Evolutionary conservation across 371 early-diverging fungal genomes (phyloP).

Genomic region (Pancytospora philotis): DNA sequence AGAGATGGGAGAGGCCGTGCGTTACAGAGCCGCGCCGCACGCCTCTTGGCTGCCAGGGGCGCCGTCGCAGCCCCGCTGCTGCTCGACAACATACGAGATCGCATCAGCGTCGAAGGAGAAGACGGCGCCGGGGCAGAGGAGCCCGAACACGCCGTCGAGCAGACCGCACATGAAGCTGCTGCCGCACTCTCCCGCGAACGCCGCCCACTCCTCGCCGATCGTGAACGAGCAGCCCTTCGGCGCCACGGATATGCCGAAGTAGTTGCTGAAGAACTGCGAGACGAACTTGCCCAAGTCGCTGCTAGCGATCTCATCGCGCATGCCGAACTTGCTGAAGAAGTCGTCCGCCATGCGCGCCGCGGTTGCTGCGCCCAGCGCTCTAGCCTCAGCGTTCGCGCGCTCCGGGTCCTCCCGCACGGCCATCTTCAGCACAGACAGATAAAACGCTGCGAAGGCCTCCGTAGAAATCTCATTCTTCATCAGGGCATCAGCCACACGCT

Average conservation of each 20-base stretch:
- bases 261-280: background rate
- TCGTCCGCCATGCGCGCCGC: constrained; percentile 4
- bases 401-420: background rate
- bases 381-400: background rate
- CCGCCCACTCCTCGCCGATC: background rate
- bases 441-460: background rate
- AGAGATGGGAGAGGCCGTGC: background rate
- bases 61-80: background rate
- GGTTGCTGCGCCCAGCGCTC: background rate
- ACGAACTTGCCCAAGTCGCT: background rate
- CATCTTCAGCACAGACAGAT: background rate
- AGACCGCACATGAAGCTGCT: background rate
- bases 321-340: background rate
- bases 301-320: constrained; percentile 1
- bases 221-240: no score
- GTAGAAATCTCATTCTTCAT: background rate
- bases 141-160: background rate
- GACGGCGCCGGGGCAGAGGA: background rate
- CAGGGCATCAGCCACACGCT: background rate
- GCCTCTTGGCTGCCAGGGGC: no score
- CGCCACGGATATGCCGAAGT: background rate
- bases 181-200: background rate
- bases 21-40: no score
- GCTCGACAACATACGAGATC: background rate
- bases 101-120: background rate